These are phyloP conservation scores for Naganishia friedmannii DNA, from an alignment of 768 basidiomycete genomes.

Conservation along the genomic window DNA sequence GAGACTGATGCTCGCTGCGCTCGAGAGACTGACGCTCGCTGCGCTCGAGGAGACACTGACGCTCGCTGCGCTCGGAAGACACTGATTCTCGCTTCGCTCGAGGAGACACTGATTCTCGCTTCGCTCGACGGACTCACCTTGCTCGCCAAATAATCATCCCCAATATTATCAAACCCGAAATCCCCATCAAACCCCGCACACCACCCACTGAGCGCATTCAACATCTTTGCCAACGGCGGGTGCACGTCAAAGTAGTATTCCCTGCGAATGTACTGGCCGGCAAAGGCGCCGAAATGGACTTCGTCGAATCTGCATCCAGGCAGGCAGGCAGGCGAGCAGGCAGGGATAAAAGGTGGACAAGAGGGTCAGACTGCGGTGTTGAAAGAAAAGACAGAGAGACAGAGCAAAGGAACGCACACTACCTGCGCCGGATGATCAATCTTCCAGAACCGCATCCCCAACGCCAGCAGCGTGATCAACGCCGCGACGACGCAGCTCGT, in stretches of 20 bases:
- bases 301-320: conserved; percentile 74
- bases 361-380: too few relatives aligned
- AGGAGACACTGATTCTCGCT: too few relatives aligned
- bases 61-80: too few relatives aligned
- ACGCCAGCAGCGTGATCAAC: conserved; percentile 53
- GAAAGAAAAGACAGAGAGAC: conserved; percentile 33
- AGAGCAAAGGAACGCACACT: conserved; percentile 26
- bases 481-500: conserved; percentile 13
- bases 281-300: conserved; percentile 98
- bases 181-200: conserved; percentile 92
- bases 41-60: too few relatives aligned
- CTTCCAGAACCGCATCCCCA: conserved; percentile 64
- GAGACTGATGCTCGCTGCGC: too few relatives aligned
- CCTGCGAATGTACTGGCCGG: conserved; percentile 82
- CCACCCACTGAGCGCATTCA: conserved; percentile 92
- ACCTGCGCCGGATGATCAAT: conserved; percentile 66
- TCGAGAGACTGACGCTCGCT: too few relatives aligned
- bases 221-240: conserved; percentile 91
- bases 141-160: conserved; percentile 79
- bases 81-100: too few relatives aligned
- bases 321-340: not conserved
- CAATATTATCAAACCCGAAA: conserved; percentile 91
- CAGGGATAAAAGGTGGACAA: too few relatives aligned
- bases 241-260: conserved; percentile 99
- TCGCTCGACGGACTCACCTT: too few relatives aligned